Evolutionary conservation across 2,329 filamentous ascomycete genomes (phyloP), one percentile per base, ranked within the genome.

Genomic region (Nothophoma quercina): DNA sequence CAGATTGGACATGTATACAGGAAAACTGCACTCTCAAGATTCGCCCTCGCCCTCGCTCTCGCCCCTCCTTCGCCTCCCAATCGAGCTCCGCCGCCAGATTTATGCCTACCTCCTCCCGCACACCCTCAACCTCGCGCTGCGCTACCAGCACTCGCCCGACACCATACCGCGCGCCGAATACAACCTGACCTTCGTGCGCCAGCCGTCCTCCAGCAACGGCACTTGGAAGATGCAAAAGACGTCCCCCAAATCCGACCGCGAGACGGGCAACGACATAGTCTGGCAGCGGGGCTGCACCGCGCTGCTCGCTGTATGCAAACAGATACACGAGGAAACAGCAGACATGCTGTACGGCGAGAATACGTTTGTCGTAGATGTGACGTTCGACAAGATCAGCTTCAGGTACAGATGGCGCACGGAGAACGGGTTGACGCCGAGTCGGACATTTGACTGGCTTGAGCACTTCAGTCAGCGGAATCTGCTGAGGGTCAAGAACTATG

Each of bases 281-380:
- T 82, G 79, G 79, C 65, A 67, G 13, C 70, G 76, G 33, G 78
- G 78, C 8, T 68, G 71, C 52, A 77, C 71, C 0, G 64, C 60
- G 4, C 54, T 81, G 3, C 65, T 81, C 2, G 65, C 63, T 4
- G 72, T 76, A 1, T 75, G 67, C 49, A 68, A 65, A 18, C 76
- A 79, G 42, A 55, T 81, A 3, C 75, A 79, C 51, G 71, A 77
- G 22, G 79, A 82, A 58, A 75, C 74, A 39, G 72, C 73, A 5
- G 72, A 75, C 18, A 60, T 78, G 48, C 56, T 82, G n/a, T 82
- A 81, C 49, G 77, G 78, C 10, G 61, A 69, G 22, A 79, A 75
- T 49, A 75, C 69, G 0, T 81, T 82, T 60, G 71, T 79, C 16
- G 56, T 81, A 2, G 75, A 79, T 55, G 65, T 81, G 10, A 71